A percentile compares a stretch with the other conserved stretches of the same genome.
phyloP scores from a whole-genome alignment of 192 early-diverging fungal genomes.

The Gryganskiella cystojenkinii region DNA sequence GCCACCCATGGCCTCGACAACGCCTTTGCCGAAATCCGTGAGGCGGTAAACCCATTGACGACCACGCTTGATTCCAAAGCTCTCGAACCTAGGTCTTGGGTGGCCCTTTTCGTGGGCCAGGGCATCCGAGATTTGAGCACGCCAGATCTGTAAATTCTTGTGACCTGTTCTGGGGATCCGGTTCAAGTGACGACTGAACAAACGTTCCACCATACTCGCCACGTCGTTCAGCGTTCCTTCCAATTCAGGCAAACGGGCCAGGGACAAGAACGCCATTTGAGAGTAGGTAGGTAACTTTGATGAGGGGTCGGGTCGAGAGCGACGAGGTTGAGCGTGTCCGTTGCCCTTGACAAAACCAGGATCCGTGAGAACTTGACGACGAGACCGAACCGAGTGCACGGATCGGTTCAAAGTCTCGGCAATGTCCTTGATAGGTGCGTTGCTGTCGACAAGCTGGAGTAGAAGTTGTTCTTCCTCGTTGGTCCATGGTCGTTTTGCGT shows the following conservation, averaged over 20 bases:
- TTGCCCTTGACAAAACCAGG: slow-evolving; percentile 53
- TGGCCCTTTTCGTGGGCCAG: slow-evolving; percentile 50
- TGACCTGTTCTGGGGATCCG: slow-evolving; percentile 49
- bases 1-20: slow-evolving; percentile 47
- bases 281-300: slow-evolving; percentile 49
- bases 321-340: slow-evolving; percentile 47
- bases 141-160: slow-evolving; percentile 52
- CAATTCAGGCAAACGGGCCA: slow-evolving; percentile 42
- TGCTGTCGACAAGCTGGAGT: slow-evolving; percentile 31
- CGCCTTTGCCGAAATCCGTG: slow-evolving; percentile 46
- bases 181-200: slow-evolving; percentile 47
- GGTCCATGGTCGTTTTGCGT: slow-evolving; percentile 46
- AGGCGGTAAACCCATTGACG: slow-evolving; percentile 49
- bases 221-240: slow-evolving; percentile 50
- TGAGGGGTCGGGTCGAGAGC: slow-evolving; percentile 42
- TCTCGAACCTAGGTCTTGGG: slow-evolving; percentile 46
- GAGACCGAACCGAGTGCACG: slow-evolving; percentile 49
- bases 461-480: slow-evolving; percentile 38
- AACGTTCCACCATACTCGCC: slow-evolving; percentile 47
- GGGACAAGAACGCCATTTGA: slow-evolving; percentile 50
- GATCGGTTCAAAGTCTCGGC: slow-evolving; percentile 49
- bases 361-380: slow-evolving; percentile 45
- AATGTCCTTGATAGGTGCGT: slow-evolving; percentile 39
- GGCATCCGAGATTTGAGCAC: slow-evolving; percentile 50
- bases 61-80: slow-evolving; percentile 51